Conservation (phyloP, 202 grass and related monocot genomes). For the Miscanthus sacchariflorus region DNA sequence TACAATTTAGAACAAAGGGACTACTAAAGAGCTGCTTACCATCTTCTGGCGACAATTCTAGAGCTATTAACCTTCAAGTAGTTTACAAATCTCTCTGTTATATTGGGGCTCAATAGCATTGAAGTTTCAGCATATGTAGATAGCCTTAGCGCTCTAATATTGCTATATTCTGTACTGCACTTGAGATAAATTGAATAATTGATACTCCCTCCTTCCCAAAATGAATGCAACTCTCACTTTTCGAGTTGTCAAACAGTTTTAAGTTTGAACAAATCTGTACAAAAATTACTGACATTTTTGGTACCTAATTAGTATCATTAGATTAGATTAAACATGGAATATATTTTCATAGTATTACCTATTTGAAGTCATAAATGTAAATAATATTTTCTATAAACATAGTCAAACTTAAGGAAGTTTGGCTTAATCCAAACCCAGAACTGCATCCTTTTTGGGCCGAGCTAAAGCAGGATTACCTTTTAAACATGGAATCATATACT, state of each 20-base stretch:
- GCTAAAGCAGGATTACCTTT: not conserved
- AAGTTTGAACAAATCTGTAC: not conserved
- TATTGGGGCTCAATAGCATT: not conserved
- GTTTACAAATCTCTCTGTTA: slow-evolving; percentile 35
- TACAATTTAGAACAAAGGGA: too few species aligned
- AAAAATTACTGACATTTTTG: not conserved
- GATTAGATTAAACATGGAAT: not conserved
- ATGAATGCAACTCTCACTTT: slow-evolving; percentile 11
- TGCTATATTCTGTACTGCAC: not conserved
- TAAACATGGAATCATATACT: not conserved
- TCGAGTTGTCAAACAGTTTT: not conserved
- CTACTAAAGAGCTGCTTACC: not conserved
- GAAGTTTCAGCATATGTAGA: slow-evolving; percentile 29
- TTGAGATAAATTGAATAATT: slow-evolving; percentile 19
- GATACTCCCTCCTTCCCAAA: not conserved
- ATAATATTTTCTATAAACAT: not conserved
- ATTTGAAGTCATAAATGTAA: not conserved
- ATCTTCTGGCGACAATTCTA: slow-evolving; percentile 24
- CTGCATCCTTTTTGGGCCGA: not conserved
- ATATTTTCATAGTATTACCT: not conserved
- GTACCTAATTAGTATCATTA: too few species aligned
- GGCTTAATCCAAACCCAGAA: not conserved
- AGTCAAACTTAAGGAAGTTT: not conserved
- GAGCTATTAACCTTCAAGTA: slow-evolving; percentile 19
- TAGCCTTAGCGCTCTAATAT: slow-evolving; percentile 28